Evolutionary conservation across 2,329 filamentous ascomycete genomes (phyloP), one percentile per base, ranked within the genome.

Genomic region (Fusarium coicis): DNA sequence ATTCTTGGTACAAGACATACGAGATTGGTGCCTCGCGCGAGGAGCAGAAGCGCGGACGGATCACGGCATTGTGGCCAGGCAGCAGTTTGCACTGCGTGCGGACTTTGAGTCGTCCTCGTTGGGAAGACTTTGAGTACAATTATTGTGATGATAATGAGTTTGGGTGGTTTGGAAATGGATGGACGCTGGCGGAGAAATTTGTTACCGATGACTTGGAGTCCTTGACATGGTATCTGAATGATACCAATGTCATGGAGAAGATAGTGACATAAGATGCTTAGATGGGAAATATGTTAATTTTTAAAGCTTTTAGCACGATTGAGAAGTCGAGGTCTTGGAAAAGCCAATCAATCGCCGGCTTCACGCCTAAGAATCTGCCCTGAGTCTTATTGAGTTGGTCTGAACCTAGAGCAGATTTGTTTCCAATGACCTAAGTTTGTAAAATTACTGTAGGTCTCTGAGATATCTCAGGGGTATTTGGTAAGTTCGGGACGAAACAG

Each of bases 1-100:
- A 54, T 39, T 68, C 65, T 39, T 68, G 65, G 65, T 68, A 68
- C 10, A 68, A 68, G 19, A 68, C 65, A 1, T 68, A 68, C 10
- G 47, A 68, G 4, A 16, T 32, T 15, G 63, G 65, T 1, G 65
- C 65, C 6, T 44, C 63, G 8, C 65, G 65, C 0, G 47, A 68
- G 7, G 54, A 68, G 5, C 65, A 68, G 10, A 68, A 63, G 19
- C 26, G 65, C 0, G 64, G 65, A 1, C 36, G 65, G 0, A 32
- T 68, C 6, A 68, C 65, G 7, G 65, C 65, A 0, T 19, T 68
- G 3, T 68, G 65, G 65, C 65, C 65, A 0, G 65, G 65, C 2
- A 68, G 65, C 37, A 68, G 65, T 21, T 47, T 68, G 5, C 65
- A 68, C 5, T 68, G 63, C 11, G 47, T 68, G 21, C 63, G 55